Evolutionary conservation across 805 yeast species (phyloP), one percentile per base, ranked within the genome.

Genomic region (Phaffomyces opuntiae): DNA sequence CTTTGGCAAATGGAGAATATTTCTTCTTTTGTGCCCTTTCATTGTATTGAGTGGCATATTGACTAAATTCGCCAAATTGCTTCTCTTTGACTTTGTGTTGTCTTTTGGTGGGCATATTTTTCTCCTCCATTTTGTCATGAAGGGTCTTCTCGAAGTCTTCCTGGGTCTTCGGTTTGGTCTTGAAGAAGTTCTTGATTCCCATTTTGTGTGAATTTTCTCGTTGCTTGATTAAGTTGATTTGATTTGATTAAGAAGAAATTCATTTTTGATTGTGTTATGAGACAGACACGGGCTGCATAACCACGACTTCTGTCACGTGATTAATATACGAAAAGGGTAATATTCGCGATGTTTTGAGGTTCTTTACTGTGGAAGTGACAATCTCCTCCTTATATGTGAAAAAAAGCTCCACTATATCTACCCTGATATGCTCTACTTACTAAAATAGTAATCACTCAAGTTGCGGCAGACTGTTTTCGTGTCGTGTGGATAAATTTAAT

Each of bases 101-200:
- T 35, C 57, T 61, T 48, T 68, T 73, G 16, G 68, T 65, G 4
- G 68, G 57, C 24, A 75, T 62, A 38, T 78, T 80, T 35, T 69
- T 58, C 34, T 67, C 68, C 49, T 64, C 64, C 52, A 77, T 61
- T 16, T 61, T 52, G 13, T 74, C 75, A 36, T 69, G 60, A 39
- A 70, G 65, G 38, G 68, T 67, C 14, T 68, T 68, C 21, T 64
- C 61, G 6, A 69, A 66, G 44, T 68, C 68, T 54, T 76, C 80
- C 42, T 59, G 49, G 43, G 70, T 66, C 13, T 77, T 77, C 17
- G 78, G 72, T 46, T 66, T 75, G 9, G 55, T 54, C 44, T 61
- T 67, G 57, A 74, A 75, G 40, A 73, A 61, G 39, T 68, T 72
- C 55, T 69, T 75, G 44, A 75, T 50, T 14, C 80, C 80, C 81